These are phyloP conservation scores for Leccinum aurantiacum DNA, from an alignment of 768 basidiomycete species.

Conservation along the genomic window DNA sequence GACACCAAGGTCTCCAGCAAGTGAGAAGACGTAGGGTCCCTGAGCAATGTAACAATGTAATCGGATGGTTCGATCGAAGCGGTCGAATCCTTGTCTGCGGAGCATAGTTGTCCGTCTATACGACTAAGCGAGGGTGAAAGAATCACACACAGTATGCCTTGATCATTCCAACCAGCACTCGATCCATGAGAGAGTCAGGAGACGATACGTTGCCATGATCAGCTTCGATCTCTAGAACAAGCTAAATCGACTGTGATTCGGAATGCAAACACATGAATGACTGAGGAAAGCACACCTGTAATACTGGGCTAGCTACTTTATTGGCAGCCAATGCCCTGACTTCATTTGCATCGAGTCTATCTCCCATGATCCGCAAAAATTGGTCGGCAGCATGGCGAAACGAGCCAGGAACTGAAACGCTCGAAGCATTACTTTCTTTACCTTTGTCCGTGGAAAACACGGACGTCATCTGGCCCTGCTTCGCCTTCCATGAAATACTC, in stretches of 20 bases:
- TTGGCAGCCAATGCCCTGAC: constrained; percentile 73
- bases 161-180: constrained; percentile 74
- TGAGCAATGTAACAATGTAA: constrained; percentile 77
- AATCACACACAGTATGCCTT: constrained; percentile 55
- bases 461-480: constrained; percentile 78
- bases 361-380: constrained; percentile 52
- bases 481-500: constrained; percentile 77
- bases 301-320: constrained; percentile 72
- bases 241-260: constrained; percentile 41
- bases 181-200: constrained; percentile 77
- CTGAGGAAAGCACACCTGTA: constrained; percentile 52
- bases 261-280: constrained; percentile 9
- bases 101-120: constrained; percentile 5
- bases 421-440: constrained; percentile 33
- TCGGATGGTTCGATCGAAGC: constrained; percentile 57
- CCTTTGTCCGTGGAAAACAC: constrained; percentile 55
- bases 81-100: constrained; percentile 40
- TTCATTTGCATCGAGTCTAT: constrained; percentile 64
- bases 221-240: constrained; percentile 82
- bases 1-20: constrained; percentile 79
- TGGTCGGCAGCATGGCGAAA: constrained; percentile 47
- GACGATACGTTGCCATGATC: constrained; percentile 57
- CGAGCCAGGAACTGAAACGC: constrained; percentile 39
- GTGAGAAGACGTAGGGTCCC: constrained; percentile 87
- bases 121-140: background rate